These are phyloP conservation scores for Venturia nashicola DNA, from an alignment of 2,329 filamentous ascomycete species.

Conservation along the genomic window DNA sequence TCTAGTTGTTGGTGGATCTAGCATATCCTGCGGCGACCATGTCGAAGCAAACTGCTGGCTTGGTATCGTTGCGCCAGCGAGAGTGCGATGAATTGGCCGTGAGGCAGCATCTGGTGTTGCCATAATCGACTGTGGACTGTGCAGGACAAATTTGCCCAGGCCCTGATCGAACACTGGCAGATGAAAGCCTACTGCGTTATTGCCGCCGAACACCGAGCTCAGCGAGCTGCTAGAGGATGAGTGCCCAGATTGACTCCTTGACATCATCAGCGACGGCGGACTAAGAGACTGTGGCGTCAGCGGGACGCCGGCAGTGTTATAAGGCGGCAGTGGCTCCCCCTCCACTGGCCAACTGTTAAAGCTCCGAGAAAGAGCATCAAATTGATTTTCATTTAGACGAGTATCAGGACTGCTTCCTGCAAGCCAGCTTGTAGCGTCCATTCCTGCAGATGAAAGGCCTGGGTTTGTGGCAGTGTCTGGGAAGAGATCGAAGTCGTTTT, in stretches of 20 bases:
- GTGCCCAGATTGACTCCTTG: constrained; percentile 1
- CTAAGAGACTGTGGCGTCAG: constrained; percentile 1
- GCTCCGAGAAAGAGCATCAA: background rate
- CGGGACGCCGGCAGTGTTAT: background rate
- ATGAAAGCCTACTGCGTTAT: too few relatives aligned
- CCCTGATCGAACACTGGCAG: background rate
- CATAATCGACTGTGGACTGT: background rate
- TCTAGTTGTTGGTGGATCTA: background rate
- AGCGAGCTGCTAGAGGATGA: background rate
- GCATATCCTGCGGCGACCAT: background rate
- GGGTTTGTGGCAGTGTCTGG: background rate
- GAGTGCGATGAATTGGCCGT: background rate
- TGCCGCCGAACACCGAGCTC: background rate
- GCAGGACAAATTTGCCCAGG: background rate
- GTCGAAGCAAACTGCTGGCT: background rate
- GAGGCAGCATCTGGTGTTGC: background rate
- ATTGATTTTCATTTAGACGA: background rate
- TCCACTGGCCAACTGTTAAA: background rate
- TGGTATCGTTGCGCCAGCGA: background rate
- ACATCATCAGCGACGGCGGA: constrained; percentile 1
- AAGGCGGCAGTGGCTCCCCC: background rate
- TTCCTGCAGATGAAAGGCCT: background rate
- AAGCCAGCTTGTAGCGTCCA: background rate
- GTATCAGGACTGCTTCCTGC: background rate
- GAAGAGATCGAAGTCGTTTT: background rate